Evolutionary conservation across 2,329 filamentous ascomycete species (phyloP), one percentile per base, ranked within the genome.

Genomic region (Pseudogymnoascus sp.): DNA sequence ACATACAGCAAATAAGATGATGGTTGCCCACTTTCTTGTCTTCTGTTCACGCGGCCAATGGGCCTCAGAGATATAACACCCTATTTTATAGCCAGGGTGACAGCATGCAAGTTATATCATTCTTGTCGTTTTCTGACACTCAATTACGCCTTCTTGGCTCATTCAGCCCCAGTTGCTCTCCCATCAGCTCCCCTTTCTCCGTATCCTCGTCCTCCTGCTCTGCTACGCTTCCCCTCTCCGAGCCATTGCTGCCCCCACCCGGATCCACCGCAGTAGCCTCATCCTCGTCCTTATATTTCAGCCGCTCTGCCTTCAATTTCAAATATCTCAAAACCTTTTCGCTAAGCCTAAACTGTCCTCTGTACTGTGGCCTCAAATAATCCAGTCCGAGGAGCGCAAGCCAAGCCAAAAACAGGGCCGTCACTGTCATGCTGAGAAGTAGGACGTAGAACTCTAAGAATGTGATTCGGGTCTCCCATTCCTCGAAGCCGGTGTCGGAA

Each of bases 401-500:
- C 59, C 33, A 61, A 15, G 59, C 35, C 33, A 61, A 28, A 40
- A 61, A 26, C 21, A 61, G 33, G 13, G 40, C 8, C 31, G n/a
- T 38, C 8, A 42, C 33, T 40, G 23, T 26, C 33, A 40, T 40
- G 6, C 33, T 42, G n/a, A 61, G 19, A 17, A 61, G 59, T 4
- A 61, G 5, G 23, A 61, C 59, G 23, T 38, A 61, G 19, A 61
- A 42, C 33, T 61, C 59, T 11, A 61, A n/a, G 36, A 3, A 26
- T 17, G 59, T 40, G 5, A 61, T 61, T n/a, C 59, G 59, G 10
- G 26, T 33, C 31, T 61, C 59, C 33, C 59, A 61, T 57, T 57
- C 28, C 33, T 57, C n/a, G 21, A 19, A 57, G 28, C 50, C 50
- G 5, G 50, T 57, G 17, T 17, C 50, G 17, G 28, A 33, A 33